These are phyloP conservation scores for Erythrobasidium yunnanense DNA, from an alignment of 768 basidiomycete genomes.

Conservation along the genomic window DNA sequence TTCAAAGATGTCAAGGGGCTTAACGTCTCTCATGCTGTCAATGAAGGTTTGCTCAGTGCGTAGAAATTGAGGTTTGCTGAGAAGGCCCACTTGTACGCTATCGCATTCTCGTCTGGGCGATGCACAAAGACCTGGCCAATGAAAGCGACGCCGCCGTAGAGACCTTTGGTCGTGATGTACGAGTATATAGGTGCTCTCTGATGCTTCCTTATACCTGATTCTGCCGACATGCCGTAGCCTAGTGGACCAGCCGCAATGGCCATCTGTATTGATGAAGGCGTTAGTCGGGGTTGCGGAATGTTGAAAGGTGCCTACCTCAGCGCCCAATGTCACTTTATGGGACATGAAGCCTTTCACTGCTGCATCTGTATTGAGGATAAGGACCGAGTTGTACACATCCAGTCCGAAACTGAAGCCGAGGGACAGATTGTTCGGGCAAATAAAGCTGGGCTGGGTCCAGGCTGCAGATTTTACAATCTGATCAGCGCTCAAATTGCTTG, in stretches of 20 bases:
- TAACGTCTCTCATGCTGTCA: slow-evolving; percentile 28
- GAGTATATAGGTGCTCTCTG: slow-evolving; percentile 34
- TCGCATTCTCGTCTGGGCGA: slow-evolving; percentile 33
- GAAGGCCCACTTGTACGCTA: neutral
- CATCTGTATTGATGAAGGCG: too few relatives aligned
- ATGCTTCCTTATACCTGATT: slow-evolving; percentile 27
- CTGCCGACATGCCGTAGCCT: slow-evolving; percentile 30
- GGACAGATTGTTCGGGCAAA: slow-evolving; percentile 37
- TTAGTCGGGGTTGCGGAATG: too few relatives aligned
- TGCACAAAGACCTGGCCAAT: slow-evolving; percentile 34
- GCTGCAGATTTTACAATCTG: neutral
- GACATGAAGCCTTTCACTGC: slow-evolving; percentile 36
- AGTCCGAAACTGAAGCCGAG: slow-evolving; percentile 33
- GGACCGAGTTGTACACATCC: slow-evolving; percentile 33
- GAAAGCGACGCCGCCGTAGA: slow-evolving; percentile 38
- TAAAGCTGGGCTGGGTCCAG: slow-evolving; percentile 36
- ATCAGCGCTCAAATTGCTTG: neutral
- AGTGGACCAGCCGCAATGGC: slow-evolving; percentile 36
- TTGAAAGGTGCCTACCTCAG: too few relatives aligned
- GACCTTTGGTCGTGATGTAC: slow-evolving; percentile 30
- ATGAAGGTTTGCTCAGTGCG: too few relatives aligned
- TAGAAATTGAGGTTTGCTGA: neutral
- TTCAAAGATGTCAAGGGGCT: slow-evolving; percentile 31
- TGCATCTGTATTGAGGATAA: slow-evolving; percentile 32
- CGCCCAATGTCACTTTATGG: slow-evolving; percentile 35